phyloP scores from a whole-genome alignment of 169 alveolate genomes.

The Eimeria praecox region DNA sequence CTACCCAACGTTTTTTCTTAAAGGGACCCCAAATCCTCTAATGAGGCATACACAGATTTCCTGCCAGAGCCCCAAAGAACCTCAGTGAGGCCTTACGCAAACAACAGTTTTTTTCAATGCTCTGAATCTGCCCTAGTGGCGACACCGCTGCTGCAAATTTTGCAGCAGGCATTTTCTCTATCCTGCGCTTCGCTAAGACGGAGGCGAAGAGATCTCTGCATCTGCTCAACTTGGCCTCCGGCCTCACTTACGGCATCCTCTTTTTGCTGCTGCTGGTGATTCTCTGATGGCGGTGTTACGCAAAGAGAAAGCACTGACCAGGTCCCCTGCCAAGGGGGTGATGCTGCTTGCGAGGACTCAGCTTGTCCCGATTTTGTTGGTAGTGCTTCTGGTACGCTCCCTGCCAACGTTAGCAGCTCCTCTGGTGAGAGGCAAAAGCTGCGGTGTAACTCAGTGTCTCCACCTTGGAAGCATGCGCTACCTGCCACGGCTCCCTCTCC shows the following conservation, averaged over 20 bases:
- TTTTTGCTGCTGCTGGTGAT: background rate
- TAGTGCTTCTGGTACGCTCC: background rate
- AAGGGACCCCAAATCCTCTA: background rate
- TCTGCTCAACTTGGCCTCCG: conserved; percentile 60
- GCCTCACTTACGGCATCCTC: conserved; percentile 45
- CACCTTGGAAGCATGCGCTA: conserved; percentile 20
- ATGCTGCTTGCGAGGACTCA: background rate
- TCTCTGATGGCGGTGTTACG: conserved; percentile 18
- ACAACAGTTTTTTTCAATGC: background rate
- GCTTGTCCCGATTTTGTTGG: background rate
- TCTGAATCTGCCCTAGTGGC: conserved; percentile 16
- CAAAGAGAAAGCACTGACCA: conserved; percentile 47
- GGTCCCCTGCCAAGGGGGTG: conserved; percentile 14
- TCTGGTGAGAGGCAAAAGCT: conserved; percentile 30
- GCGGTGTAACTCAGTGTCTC: conserved; percentile 50
- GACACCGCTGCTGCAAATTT: background rate
- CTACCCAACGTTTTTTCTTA: too few relatives aligned
- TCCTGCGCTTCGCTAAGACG: conserved; percentile 75
- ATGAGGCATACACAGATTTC: background rate
- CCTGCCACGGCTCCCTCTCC: background rate
- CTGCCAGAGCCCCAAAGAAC: background rate
- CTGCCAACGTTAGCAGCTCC: background rate
- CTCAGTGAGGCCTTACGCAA: background rate
- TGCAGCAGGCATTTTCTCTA: conserved; percentile 55
- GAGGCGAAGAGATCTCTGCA: conserved; percentile 65